phyloP scores from a whole-genome alignment of 306 rosid species.

The Trichosanthes cucumerina region DNA sequence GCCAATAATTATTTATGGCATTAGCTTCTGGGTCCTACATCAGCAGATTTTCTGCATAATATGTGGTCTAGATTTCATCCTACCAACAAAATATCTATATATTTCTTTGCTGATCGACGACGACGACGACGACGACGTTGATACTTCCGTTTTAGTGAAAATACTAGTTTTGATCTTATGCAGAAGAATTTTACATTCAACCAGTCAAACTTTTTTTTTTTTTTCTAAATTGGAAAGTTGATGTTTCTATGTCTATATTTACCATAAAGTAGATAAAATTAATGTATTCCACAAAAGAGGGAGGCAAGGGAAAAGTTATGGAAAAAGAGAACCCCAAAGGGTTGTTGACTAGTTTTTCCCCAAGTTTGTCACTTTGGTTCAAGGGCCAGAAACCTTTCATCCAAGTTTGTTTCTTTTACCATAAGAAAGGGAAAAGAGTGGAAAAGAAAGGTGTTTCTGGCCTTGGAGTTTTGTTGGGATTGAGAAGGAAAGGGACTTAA shows the following conservation, averaged over 20 bases:
- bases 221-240: background rate
- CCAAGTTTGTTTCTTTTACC: background rate
- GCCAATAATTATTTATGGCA: slow-evolving; percentile 26
- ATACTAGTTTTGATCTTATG: background rate
- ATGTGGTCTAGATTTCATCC: slow-evolving; percentile 41
- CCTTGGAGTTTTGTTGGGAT: slow-evolving; percentile 8
- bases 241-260: background rate
- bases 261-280: background rate
- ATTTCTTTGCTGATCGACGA: slow-evolving; percentile 9
- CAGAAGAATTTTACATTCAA: background rate
- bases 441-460: background rate
- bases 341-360: background rate
- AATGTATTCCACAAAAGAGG: background rate
- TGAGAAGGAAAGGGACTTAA: slow-evolving; percentile 24
- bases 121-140: slow-evolving; percentile 7
- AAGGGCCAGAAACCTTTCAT: background rate
- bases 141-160: background rate
- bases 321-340: background rate
- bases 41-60: slow-evolving; percentile 30
- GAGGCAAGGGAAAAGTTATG: background rate
- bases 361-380: background rate
- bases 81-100: slow-evolving; percentile 40
- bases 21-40: slow-evolving; percentile 41
- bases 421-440: background rate
- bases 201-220: background rate